Conservation (phyloP, 305 asterid genomes). For the Fraxinus dipetala region DNA sequence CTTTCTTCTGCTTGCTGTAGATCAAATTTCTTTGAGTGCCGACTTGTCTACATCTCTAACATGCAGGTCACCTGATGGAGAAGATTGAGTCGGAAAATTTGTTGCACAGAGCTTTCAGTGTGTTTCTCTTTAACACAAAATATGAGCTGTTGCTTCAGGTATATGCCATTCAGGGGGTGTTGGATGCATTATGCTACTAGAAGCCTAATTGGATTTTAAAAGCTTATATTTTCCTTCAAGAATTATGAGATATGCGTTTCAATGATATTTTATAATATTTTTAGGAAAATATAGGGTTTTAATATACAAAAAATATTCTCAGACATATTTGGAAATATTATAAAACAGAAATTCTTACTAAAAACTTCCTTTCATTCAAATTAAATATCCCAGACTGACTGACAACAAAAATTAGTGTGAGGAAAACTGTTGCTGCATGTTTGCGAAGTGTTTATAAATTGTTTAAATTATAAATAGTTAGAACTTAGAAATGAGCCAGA, state of each 20-base stretch:
- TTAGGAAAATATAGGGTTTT: background rate
- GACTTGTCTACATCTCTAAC: slow-evolving; percentile 10
- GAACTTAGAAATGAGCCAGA: background rate
- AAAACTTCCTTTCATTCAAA: background rate
- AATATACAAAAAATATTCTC: background rate
- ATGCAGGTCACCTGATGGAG: slow-evolving; percentile 93
- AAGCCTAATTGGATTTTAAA: background rate
- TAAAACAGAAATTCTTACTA: background rate
- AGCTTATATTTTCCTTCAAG: background rate
- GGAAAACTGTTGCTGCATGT: background rate
- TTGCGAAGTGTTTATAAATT: background rate
- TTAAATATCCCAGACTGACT: background rate
- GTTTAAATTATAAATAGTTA: too few species aligned
- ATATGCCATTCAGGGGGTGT: slow-evolving; percentile 19
- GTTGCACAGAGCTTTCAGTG: slow-evolving; percentile 97
- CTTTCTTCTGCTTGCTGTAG: background rate
- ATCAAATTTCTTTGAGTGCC: background rate
- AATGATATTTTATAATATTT: background rate
- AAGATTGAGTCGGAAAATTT: slow-evolving; percentile 75
- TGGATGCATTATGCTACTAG: slow-evolving; percentile 3
- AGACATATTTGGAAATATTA: background rate
- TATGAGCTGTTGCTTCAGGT: slow-evolving; percentile 88
- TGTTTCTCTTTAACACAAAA: slow-evolving; percentile 86
- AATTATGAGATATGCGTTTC: background rate
- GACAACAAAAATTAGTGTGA: background rate